Base-by-base conservation (phyloP, 495 filamentous ascomycete genomes). In the Aspergillus campestris region DNA sequence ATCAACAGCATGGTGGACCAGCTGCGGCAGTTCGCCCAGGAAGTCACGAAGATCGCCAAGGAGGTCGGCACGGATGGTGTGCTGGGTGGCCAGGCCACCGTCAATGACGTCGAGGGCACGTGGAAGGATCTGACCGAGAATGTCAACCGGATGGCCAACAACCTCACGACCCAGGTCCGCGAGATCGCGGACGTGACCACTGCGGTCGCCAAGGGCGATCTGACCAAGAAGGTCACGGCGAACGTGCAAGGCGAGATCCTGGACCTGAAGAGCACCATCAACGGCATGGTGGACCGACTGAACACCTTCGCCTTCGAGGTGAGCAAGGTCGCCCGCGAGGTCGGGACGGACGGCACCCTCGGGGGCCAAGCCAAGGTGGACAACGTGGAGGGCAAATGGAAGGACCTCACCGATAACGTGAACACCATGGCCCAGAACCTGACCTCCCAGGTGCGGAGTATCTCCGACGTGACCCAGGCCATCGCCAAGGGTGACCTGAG, bases 1-100 rank as follows among this genome's bases (percentile, higher is more conserved):
- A 97, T 98, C 70, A 98, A 98, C 64, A 89, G 86, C 64, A 98
- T 98, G 92, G 92, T 98, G 50, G 92, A 96, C 60, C 92, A 95
- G 62, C 75, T 98, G 13, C 87, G 90, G 51, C 90, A 95, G 59
- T 98, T 98, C 57, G 92, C 92, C 2, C 86, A 91, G 38, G 90
- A 98, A 72, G 92, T 98, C 39, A 97, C 92, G 12, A 95, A 94
- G 71, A 94, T 98, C 54, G 92, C 92, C 33, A 82, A 89, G 56
- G 92, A 96, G 58, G 92, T 98, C 71, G 92, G 92, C 50, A 96
- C 92, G 1, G 92, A 98, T 58, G 92, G 92, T 56, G 83, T 90
- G 38, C 78, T 98, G 4, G 92, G 92, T 58, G 92, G 91, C 29
- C 92, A 98, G 68, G 92, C 92, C 28, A 94, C 88, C 12, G 92